Evolutionary conservation across 495 filamentous ascomycete genomes (phyloP).

Genomic region (Neurospora sp.): DNA sequence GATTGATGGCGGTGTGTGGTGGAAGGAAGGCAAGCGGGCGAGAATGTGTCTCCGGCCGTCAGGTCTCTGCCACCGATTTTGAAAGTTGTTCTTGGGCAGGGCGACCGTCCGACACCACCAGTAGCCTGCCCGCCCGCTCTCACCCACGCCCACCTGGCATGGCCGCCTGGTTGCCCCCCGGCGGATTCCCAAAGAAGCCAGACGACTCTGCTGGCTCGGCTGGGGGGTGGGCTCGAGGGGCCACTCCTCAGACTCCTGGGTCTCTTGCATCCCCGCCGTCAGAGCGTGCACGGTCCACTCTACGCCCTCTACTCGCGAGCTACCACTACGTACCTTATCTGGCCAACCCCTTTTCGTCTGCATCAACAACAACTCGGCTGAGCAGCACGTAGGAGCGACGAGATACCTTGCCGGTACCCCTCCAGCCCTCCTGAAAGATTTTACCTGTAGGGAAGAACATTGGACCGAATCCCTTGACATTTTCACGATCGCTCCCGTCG

Average conservation of each 20-base stretch:
- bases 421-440: not conserved
- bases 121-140: not conserved
- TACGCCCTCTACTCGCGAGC: not conserved
- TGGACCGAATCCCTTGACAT: not conserved
- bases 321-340: not conserved
- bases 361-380: not conserved
- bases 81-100: conserved; percentile 29
- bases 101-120: not conserved
- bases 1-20: conserved; percentile 24
- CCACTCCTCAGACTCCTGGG: not conserved
- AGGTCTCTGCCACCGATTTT: conserved; percentile 20
- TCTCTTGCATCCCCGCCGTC: not conserved
- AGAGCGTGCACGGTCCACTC: not conserved
- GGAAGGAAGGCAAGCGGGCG: conserved; percentile 7
- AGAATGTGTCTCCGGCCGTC: conserved; percentile 17
- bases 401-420: not conserved
- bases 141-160: not conserved
- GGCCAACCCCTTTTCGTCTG: not conserved
- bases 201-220: not conserved
- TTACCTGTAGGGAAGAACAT: not conserved
- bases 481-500: not conserved
- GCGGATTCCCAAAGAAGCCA: not conserved
- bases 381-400: not conserved
- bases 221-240: not conserved
- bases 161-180: not conserved